A percentile compares a stretch with the other conserved stretches of the same genome.
Evolutionary conservation across 129 eudicot species (phyloP).

Genomic region (Tanacetum coccineum): DNA sequence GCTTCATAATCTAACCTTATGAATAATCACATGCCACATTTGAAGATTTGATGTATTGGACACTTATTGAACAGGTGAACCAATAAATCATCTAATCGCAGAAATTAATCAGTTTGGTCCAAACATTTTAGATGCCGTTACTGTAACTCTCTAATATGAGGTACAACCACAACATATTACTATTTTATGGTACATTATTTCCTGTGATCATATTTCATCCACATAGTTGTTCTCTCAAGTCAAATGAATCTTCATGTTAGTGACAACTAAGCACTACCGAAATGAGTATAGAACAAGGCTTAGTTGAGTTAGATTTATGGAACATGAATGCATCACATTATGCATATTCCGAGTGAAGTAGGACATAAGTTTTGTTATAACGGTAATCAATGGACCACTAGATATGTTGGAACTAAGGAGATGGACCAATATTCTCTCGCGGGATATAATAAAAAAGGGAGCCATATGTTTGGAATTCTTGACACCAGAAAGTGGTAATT

Average conservation of each 20-base stretch:
- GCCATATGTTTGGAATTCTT: conserved; percentile 25
- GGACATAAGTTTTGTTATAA: background rate
- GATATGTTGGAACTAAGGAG: background rate
- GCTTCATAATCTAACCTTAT: too few relatives aligned
- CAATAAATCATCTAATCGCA: background rate
- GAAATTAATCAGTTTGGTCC: background rate
- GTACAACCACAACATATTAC: background rate
- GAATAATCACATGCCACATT: too few relatives aligned
- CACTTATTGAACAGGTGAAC: background rate
- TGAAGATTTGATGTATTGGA: too few relatives aligned
- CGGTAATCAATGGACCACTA: background rate
- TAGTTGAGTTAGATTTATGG: too few relatives aligned
- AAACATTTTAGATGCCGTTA: background rate
- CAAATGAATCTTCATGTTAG: too few relatives aligned
- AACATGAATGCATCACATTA: too few relatives aligned
- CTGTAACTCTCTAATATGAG: background rate
- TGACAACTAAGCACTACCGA: too few relatives aligned
- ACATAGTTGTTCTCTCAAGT: too few relatives aligned
- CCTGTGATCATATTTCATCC: too few relatives aligned
- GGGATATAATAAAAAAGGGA: background rate
- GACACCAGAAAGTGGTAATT: conserved; percentile 22
- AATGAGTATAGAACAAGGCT: too few relatives aligned
- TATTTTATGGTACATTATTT: background rate
- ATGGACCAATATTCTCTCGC: background rate
- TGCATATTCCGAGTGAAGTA: too few relatives aligned